phyloP scores from a whole-genome alignment of 2,329 filamentous ascomycete species.

The Tolypocladium cylindrosporum region DNA sequence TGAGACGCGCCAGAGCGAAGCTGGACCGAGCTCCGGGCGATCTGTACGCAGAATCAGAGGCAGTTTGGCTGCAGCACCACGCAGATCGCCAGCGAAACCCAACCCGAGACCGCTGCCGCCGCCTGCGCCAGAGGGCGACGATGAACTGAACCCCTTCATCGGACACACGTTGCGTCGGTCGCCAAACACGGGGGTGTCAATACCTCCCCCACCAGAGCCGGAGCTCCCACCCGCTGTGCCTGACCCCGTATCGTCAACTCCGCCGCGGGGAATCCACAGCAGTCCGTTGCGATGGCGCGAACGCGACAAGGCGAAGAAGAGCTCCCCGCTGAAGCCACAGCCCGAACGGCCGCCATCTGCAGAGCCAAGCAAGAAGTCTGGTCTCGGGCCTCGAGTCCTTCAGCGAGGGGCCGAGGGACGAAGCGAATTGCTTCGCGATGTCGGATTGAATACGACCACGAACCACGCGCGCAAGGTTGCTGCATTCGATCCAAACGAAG shows the following conservation, averaged over 20 bases:
- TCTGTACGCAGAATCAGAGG: slow-evolving; percentile 11
- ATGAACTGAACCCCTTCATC: slow-evolving; percentile 19
- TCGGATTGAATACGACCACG: slow-evolving; percentile 6
- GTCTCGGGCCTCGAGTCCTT: neutral
- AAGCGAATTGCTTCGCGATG: neutral
- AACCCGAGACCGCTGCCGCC: slow-evolving; percentile 37
- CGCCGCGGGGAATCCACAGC: slow-evolving; percentile 49
- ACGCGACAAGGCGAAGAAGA: slow-evolving; percentile 25
- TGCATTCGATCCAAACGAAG: slow-evolving; percentile 29
- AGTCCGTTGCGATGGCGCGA: slow-evolving; percentile 40
- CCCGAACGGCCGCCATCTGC: slow-evolving; percentile 17
- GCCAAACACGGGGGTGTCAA: slow-evolving; percentile 19
- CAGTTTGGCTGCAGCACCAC: slow-evolving; percentile 23
- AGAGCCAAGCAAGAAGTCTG: slow-evolving; percentile 1
- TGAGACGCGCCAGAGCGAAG: slow-evolving; percentile 5
- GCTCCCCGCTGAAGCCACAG: slow-evolving; percentile 39
- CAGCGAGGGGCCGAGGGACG: neutral
- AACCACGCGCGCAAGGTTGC: slow-evolving; percentile 32
- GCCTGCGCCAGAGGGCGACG: slow-evolving; percentile 21
- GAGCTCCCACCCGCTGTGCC: slow-evolving; percentile 50
- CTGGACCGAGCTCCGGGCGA: slow-evolving; percentile 8
- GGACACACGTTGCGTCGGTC: slow-evolving; percentile 17
- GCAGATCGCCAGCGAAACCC: slow-evolving; percentile 31
- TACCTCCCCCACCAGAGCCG: slow-evolving; percentile 38
- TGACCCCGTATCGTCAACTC: slow-evolving; percentile 44